Percentiles rank a stretch among this genome's conserved stretches.
These are phyloP conservation scores for Phytophthora kernoviae DNA, from an alignment of 352 stramenopile genomes.

Conservation along the genomic window DNA sequence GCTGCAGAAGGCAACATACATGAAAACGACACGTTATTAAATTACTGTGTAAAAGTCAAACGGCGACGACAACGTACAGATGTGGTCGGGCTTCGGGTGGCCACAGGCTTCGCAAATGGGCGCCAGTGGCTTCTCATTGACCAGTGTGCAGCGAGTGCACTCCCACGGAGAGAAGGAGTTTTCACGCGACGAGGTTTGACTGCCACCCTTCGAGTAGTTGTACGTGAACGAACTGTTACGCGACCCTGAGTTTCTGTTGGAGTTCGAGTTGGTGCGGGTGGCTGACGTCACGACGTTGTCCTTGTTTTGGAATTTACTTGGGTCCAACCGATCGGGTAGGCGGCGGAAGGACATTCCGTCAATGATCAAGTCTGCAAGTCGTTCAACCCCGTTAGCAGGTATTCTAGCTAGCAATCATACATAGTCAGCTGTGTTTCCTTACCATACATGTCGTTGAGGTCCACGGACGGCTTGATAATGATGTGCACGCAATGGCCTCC, in stretches of 20 bases:
- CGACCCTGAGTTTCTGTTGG: conserved; percentile 18
- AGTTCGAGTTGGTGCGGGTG: conserved; percentile 20
- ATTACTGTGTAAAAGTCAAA: not conserved
- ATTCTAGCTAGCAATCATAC: too few relatives aligned
- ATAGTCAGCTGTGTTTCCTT: too few relatives aligned
- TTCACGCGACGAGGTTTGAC: conserved; percentile 45
- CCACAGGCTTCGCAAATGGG: conserved; percentile 80
- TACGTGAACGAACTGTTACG: conserved; percentile 49
- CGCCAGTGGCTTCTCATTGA: conserved; percentile 79
- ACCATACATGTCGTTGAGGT: conserved; percentile 91
- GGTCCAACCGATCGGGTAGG: conserved; percentile 66
- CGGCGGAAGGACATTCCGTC: conserved; percentile 82
- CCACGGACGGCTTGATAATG: conserved; percentile 85
- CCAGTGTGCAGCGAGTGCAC: conserved; percentile 71
- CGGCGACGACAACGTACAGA: conserved; percentile 40
- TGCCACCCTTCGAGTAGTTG: conserved; percentile 39
- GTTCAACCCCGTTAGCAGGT: not conserved
- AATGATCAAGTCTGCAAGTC: conserved; percentile 70
- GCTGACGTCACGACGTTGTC: conserved; percentile 32
- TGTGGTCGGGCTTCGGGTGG: conserved; percentile 61
- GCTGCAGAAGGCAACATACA: conserved; percentile 26
- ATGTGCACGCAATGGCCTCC: conserved; percentile 82
- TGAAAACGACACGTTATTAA: not conserved
- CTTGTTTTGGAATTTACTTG: conserved; percentile 42
- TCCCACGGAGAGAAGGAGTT: conserved; percentile 75